phyloP scores from a whole-genome alignment of 768 basidiomycete genomes.

The Mycena olivaceomarginata region DNA sequence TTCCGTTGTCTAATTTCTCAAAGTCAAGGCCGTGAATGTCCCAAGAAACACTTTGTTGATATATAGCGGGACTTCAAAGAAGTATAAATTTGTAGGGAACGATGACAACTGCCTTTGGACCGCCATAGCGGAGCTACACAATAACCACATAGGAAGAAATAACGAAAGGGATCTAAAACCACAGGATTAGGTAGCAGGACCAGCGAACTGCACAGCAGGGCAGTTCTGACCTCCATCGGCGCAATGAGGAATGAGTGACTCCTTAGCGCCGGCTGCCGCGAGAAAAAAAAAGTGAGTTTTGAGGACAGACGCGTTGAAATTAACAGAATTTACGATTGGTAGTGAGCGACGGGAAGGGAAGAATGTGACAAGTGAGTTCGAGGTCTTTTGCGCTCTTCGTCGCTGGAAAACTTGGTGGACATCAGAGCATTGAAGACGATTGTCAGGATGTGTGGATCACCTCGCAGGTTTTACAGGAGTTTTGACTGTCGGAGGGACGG shows the following conservation, averaged over 20 bases:
- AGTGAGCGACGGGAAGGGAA: constrained; percentile 10
- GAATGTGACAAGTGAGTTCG: constrained; percentile 9
- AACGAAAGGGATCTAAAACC: background rate
- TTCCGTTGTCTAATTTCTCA: too few species aligned
- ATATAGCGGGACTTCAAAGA: too few species aligned
- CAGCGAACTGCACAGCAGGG: background rate
- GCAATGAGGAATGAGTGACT: constrained; percentile 28
- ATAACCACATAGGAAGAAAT: too few species aligned
- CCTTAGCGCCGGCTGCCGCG: constrained; percentile 1
- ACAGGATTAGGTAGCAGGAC: constrained; percentile 5
- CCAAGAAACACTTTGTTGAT: too few species aligned
- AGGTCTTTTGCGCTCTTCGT: constrained; percentile 19
- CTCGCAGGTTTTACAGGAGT: constrained; percentile 5
- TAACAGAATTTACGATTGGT: background rate
- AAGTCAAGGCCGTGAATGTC: too few species aligned
- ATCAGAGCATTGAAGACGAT: background rate
- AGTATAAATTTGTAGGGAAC: too few species aligned
- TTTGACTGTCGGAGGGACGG: constrained; percentile 6
- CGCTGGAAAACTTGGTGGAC: constrained; percentile 9
- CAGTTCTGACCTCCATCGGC: constrained; percentile 10
- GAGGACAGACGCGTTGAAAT: background rate
- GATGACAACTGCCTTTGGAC: too few species aligned
- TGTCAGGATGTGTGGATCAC: background rate
- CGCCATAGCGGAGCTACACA: too few species aligned
- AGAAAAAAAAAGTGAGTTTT: background rate